phyloP scores from a whole-genome alignment of 495 filamentous ascomycete species.

The Tuber microsphaerosporum region DNA sequence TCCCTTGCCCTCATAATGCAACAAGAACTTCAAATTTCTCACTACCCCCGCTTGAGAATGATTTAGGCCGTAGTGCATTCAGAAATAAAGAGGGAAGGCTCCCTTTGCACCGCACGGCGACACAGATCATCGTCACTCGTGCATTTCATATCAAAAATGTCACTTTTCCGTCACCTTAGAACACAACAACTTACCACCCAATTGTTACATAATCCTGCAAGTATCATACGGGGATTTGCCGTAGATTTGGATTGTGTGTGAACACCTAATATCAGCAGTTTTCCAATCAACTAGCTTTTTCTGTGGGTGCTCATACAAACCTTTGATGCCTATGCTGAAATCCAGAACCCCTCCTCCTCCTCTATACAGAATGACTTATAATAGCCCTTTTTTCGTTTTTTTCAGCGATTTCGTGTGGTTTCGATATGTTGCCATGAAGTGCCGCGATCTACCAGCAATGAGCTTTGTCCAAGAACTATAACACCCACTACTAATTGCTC shows the following conservation, averaged over 20 bases:
- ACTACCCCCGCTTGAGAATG: background rate
- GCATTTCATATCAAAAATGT: background rate
- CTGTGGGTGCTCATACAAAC: background rate
- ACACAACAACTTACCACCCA: background rate
- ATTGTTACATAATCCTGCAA: background rate
- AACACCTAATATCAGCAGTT: background rate
- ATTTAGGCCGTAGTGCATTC: background rate
- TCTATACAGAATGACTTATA: background rate
- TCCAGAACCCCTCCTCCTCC: background rate
- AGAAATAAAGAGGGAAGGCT: background rate
- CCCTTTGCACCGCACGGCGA: background rate
- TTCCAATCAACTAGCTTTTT: background rate
- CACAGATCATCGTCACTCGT: background rate
- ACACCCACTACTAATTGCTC: background rate
- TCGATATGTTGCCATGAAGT: background rate
- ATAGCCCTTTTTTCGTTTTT: background rate
- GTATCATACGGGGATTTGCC: too few species aligned
- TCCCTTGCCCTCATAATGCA: background rate
- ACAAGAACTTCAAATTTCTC: background rate
- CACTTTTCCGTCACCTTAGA: background rate
- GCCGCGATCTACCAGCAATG: background rate
- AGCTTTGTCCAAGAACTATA: background rate
- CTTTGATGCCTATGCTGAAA: background rate
- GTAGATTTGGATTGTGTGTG: background rate
- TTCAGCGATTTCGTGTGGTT: too few species aligned